Evolutionary conservation across 2,329 filamentous ascomycete genomes (phyloP).

Genomic region (Ceratocystis colombiana): DNA sequence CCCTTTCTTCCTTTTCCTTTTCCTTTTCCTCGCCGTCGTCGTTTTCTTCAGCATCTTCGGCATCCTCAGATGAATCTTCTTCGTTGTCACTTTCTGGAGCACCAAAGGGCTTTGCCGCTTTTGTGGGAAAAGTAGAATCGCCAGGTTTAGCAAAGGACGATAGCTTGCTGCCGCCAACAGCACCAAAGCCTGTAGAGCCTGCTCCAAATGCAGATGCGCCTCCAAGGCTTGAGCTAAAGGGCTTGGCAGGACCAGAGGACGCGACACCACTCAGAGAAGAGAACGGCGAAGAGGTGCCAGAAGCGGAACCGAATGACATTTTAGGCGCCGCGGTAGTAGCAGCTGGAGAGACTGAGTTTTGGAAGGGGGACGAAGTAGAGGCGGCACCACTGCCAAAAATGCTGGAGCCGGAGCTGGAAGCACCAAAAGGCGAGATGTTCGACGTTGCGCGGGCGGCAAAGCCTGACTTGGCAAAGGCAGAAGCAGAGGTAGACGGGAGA

Average conservation of each 20-base stretch:
- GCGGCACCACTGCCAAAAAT: slow-evolving; percentile 29
- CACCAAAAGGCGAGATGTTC: slow-evolving; percentile 53
- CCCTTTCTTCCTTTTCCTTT: slow-evolving; percentile 35
- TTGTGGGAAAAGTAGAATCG: slow-evolving; percentile 41
- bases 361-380: slow-evolving; percentile 31
- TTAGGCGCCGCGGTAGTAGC: slow-evolving; percentile 33
- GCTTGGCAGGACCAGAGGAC: slow-evolving; percentile 33
- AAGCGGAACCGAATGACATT: slow-evolving; percentile 40
- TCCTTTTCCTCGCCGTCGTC: slow-evolving; percentile 46
- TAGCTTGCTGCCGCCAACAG: slow-evolving; percentile 39
- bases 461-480: slow-evolving; percentile 57
- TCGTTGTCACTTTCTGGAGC: slow-evolving; percentile 58
- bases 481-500: slow-evolving; percentile 40
- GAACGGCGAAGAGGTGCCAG: slow-evolving; percentile 38
- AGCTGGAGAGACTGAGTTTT: slow-evolving; percentile 22
- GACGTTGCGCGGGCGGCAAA: slow-evolving; percentile 56
- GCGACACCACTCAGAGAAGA: slow-evolving; percentile 31
- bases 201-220: slow-evolving; percentile 37
- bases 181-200: slow-evolving; percentile 50
- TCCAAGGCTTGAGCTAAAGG: slow-evolving; percentile 41
- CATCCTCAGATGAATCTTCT: slow-evolving; percentile 35
- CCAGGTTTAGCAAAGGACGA: slow-evolving; percentile 53
- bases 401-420: slow-evolving; percentile 34
- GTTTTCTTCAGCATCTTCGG: slow-evolving; percentile 39
- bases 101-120: slow-evolving; percentile 64